Evolutionary conservation across 441 rosid species (phyloP).

Genomic region (Croton setiger): DNA sequence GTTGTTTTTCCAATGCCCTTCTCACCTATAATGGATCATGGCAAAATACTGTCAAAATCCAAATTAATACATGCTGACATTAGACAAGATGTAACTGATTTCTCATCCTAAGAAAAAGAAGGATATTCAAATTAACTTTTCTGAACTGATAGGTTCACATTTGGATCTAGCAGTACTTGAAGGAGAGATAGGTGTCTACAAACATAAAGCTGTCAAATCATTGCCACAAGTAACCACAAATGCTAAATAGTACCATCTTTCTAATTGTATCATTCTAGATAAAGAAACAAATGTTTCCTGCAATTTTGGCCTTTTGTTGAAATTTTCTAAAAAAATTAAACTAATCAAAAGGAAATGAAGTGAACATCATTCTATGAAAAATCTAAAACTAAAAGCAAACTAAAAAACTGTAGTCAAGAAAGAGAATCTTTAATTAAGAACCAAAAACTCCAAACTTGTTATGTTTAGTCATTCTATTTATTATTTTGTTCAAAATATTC

Average conservation of each 20-base stretch:
- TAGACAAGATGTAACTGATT: not conserved
- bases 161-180: not conserved
- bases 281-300: not conserved
- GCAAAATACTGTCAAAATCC: conserved; percentile 20
- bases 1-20: conserved; percentile 79
- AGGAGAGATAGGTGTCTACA: conserved; percentile 2
- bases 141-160: conserved; percentile 2
- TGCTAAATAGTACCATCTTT: not conserved
- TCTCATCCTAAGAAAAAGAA: conserved; percentile 9
- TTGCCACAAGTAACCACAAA: not conserved
- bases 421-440: too few relatives aligned
- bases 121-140: not conserved
- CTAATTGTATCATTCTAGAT: not conserved
- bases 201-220: not conserved
- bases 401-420: too few relatives aligned
- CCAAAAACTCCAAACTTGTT: too few relatives aligned
- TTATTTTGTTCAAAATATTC: too few relatives aligned
- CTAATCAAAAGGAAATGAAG: too few relatives aligned
- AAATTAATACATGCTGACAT: not conserved
- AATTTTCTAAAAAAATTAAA: not conserved
- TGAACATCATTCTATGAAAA: too few relatives aligned
- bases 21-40: conserved; percentile 56
- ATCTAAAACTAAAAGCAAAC: too few relatives aligned
- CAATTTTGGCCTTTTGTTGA: not conserved
- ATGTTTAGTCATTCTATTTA: too few relatives aligned